Evolutionary conservation across 2,329 filamentous ascomycete species (phyloP).

Genomic region (Chaetothyriales sp.): DNA sequence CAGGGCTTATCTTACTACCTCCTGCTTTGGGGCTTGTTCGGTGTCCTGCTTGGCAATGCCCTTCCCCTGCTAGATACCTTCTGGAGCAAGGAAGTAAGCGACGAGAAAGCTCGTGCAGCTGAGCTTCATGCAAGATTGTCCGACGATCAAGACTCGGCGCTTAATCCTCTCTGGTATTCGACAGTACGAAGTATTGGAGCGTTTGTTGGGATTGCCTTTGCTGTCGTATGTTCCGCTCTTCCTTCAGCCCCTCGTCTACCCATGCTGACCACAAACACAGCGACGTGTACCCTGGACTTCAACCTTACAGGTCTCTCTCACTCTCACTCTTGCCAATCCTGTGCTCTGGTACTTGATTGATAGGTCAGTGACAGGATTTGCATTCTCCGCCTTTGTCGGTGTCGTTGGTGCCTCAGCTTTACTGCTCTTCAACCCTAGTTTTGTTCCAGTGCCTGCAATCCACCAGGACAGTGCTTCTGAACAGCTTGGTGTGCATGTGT

Average conservation of each 20-base stretch:
- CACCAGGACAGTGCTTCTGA: conserved; percentile 24
- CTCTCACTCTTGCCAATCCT: conserved; percentile 79
- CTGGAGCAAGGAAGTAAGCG: conserved; percentile 43
- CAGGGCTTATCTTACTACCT: conserved; percentile 51
- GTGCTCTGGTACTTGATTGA: conserved; percentile 94
- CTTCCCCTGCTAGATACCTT: conserved; percentile 71
- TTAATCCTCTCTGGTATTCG: conserved; percentile 58
- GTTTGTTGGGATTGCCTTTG: conserved; percentile 59
- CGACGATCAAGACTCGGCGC: conserved; percentile 20
- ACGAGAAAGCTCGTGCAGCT: conserved; percentile 19
- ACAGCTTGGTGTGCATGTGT: conserved; percentile 53
- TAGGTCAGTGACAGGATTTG: conserved; percentile 68
- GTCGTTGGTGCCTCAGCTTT: conserved; percentile 58
- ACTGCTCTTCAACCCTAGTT: conserved; percentile 58
- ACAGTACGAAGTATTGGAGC: conserved; percentile 54
- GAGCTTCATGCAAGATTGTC: conserved; percentile 16
- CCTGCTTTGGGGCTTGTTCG: conserved; percentile 65
- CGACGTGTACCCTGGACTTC: conserved; percentile 86
- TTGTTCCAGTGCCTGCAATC: conserved; percentile 54
- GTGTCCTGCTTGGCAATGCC: conserved; percentile 60
- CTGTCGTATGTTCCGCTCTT: conserved; percentile 52
- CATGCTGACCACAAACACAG: conserved; percentile 30
- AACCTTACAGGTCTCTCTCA: conserved; percentile 80
- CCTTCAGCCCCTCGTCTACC: not conserved
- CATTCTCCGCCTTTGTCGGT: conserved; percentile 61